Percentiles rank a stretch among this genome's conserved stretches.
Evolutionary conservation across 2,329 filamentous ascomycete genomes (phyloP).

Genomic region (Hypoxylon sp.): DNA sequence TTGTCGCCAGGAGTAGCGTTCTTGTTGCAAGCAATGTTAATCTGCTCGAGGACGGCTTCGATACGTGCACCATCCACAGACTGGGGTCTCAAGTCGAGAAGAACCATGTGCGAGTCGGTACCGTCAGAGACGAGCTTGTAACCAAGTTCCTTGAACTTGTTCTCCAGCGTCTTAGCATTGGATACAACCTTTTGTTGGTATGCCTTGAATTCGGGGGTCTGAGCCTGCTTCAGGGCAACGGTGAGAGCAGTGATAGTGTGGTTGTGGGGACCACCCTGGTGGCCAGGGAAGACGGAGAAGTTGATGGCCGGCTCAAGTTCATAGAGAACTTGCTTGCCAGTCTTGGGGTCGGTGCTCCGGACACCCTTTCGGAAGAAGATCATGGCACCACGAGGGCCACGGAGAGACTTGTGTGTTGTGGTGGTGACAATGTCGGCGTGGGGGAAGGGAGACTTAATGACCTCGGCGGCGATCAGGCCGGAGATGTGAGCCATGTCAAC

Average conservation of each 20-base stretch:
- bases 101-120: constrained; percentile 97
- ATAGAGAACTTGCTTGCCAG: constrained; percentile 89
- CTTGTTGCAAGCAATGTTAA: constrained; percentile 99
- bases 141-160: constrained; percentile 85
- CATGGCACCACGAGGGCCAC: constrained; percentile 98
- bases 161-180: constrained; percentile 93
- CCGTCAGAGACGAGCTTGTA: constrained; percentile 97
- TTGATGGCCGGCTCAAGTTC: constrained; percentile 98
- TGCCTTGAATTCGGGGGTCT: constrained; percentile 88
- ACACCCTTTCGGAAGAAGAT: constrained; percentile 99
- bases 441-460: constrained; percentile 93
- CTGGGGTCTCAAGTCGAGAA: constrained; percentile 91
- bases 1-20: constrained; percentile 98
- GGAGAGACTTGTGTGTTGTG: constrained; percentile 98
- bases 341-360: constrained; percentile 89
- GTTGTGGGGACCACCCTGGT: constrained; percentile 99
- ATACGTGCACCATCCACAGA: constrained; percentile 93
- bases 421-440: constrained; percentile 97
- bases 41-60: constrained; percentile 95
- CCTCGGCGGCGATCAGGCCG: constrained; percentile 90
- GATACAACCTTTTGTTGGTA: constrained; percentile 94
- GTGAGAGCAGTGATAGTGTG: constrained; percentile 98
- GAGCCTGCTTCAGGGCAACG: constrained; percentile 94
- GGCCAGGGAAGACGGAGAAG: constrained; percentile 98
- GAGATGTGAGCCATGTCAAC: constrained; percentile 99